These are phyloP conservation scores for Saccharomycopsis malanga DNA, from an alignment of 805 yeast genomes.

Conservation along the genomic window DNA sequence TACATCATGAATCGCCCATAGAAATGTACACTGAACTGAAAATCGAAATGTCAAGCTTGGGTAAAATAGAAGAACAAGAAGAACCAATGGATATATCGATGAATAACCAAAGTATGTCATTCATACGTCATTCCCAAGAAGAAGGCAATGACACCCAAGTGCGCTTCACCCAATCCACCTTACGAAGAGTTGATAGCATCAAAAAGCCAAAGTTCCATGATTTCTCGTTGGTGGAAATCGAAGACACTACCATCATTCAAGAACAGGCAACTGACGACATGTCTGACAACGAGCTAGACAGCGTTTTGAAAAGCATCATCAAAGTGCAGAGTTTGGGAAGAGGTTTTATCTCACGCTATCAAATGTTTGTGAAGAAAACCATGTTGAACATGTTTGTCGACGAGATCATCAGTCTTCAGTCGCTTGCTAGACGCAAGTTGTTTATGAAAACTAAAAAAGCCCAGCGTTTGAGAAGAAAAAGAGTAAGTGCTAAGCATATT, in stretches of 20 bases:
- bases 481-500: slow-evolving; percentile 2
- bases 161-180: slow-evolving; percentile 18
- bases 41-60: background rate
- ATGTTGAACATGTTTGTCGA: slow-evolving; percentile 52
- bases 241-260: slow-evolving; percentile 21
- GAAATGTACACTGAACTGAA: background rate
- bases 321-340: slow-evolving; percentile 62
- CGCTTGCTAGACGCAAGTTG: slow-evolving; percentile 42
- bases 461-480: slow-evolving; percentile 1
- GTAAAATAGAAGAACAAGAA: slow-evolving; percentile 3
- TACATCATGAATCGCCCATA: background rate
- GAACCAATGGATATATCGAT: background rate
- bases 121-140: no score
- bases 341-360: slow-evolving; percentile 61
- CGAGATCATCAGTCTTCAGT: slow-evolving; percentile 43
- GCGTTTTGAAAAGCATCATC: slow-evolving; percentile 32
- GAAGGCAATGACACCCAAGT: slow-evolving; percentile 4
- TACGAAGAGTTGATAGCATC: slow-evolving; percentile 15
- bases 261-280: slow-evolving; percentile 12
- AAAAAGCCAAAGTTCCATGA: slow-evolving; percentile 16
- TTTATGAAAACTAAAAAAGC: slow-evolving; percentile 4
- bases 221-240: slow-evolving; percentile 18
- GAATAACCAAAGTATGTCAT: no score
- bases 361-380: slow-evolving; percentile 54
- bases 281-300: slow-evolving; percentile 20